Conservation (phyloP, 2,329 filamentous ascomycete species). For the Apiospora kogelbergensis region DNA sequence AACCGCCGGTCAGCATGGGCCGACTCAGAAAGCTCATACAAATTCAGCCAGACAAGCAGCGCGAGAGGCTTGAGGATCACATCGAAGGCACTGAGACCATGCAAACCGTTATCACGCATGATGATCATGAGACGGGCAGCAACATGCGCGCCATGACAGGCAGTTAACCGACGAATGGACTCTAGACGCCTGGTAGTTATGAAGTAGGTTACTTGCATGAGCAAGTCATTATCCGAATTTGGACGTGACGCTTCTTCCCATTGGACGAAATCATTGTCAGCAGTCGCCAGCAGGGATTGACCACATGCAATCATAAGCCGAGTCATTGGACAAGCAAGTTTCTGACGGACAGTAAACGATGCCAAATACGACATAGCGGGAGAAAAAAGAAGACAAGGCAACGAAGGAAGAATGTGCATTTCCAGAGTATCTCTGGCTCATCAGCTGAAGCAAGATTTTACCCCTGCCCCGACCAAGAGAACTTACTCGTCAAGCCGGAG, state of each 20-base stretch:
- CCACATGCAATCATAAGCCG: background rate
- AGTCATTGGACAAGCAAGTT: background rate
- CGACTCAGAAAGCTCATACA: too few species aligned
- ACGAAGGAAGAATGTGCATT: background rate
- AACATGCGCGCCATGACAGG: too few species aligned
- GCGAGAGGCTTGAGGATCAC: too few species aligned
- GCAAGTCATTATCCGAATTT: background rate
- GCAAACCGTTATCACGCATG: too few species aligned
- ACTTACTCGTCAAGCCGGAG: too few species aligned
- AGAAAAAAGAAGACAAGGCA: background rate
- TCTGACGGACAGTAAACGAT: background rate
- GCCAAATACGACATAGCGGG: background rate
- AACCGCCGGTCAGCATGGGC: too few species aligned
- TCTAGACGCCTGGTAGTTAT: background rate
- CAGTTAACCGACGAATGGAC: background rate
- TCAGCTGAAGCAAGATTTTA: background rate
- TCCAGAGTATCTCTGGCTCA: background rate
- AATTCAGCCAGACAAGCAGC: too few species aligned
- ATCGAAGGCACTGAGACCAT: too few species aligned
- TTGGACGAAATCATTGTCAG: background rate
- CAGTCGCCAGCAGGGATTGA: background rate
- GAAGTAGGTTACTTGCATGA: background rate
- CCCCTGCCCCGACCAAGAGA: slow-evolving; percentile 9
- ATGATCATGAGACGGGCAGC: too few species aligned
- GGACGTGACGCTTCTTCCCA: background rate